These are phyloP conservation scores for Colletotrichum sp. DNA, from an alignment of 2,329 filamentous ascomycete species.

Conservation along the genomic window DNA sequence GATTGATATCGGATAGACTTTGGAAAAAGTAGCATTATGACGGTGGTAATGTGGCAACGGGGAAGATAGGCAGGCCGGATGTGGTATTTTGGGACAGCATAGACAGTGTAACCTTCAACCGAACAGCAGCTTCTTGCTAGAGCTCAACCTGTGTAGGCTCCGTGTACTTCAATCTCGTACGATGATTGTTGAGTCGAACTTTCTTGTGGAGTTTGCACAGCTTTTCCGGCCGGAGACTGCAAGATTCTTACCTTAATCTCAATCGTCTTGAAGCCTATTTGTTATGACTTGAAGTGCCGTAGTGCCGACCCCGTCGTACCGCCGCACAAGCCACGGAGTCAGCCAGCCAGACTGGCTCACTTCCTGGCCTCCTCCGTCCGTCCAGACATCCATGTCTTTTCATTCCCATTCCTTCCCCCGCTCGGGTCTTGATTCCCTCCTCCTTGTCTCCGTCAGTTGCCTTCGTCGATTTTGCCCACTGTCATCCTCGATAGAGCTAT, in stretches of 20 bases:
- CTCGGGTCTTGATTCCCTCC: background rate
- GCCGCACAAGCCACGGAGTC: rapidly evolving
- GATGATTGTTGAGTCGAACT: background rate
- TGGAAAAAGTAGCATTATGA: background rate
- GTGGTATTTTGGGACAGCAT: background rate
- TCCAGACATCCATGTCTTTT: rapidly evolving
- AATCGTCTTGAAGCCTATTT: background rate
- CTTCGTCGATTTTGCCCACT: background rate
- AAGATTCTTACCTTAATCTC: background rate
- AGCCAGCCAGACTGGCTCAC: rapidly evolving
- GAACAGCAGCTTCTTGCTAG: background rate
- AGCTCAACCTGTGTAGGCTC: background rate
- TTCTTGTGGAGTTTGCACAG: background rate
- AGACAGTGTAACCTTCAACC: background rate
- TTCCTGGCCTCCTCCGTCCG: rapidly evolving
- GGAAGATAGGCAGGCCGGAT: background rate
- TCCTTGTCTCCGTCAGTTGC: background rate
- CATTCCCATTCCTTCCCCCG: background rate
- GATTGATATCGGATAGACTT: background rate
- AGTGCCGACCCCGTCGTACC: background rate
- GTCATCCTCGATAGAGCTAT: background rate
- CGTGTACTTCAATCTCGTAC: background rate
- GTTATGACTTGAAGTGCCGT: background rate
- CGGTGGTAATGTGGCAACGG: too few relatives aligned
- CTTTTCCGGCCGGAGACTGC: background rate